Base-by-base conservation (phyloP, 768 basidiomycete species). In the Hericium rajendrae region DNA sequence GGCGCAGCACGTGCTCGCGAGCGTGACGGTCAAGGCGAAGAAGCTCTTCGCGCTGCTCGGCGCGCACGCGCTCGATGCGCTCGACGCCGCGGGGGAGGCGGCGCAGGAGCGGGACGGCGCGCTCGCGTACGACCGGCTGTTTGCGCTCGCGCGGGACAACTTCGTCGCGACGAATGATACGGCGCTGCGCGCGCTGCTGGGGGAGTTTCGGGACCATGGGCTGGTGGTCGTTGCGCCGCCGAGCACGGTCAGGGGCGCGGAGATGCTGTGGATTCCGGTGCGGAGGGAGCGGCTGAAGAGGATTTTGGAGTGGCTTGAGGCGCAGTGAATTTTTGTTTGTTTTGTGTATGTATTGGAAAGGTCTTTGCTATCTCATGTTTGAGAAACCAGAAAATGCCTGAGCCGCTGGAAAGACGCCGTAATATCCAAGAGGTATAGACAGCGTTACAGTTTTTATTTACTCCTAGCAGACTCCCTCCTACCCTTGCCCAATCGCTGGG, bases 161-260 rank as follows among this genome's bases (percentile, higher is more conserved):
- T 95, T 97, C 63, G 82, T 97, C 51, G 93, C 94, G 10, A 86
- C 88, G 41, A 93, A 84, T 68, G 93, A 94, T 63, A 88, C 86
- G 3, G 83, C 92, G 39, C 75, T 95, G 65, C 78, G 88, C 46
- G 80, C 91, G 9, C 74, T 95, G 38, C 72, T 98, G 53, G 85
- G 85, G 12, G 97, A 98, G 70, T 98, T 94, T 70, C 80, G 82
- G 64, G 97, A 98, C 69, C 97, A 99, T 62, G 83, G 82, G 2
- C 68, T 97, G 66, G 82, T 97, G n/a, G 74, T 91, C 41, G 71
- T 74, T 26, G 67, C 67, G 2, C 54, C 54, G 4, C 69, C 73
- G 32, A 60, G 56, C 2, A 41, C 56, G 60, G 24, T 67, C 60
- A 48, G 63, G 32, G 70, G 74, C 9, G 74, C 74, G 63, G 83